A percentile compares a stretch with the other conserved stretches of the same genome.
Conservation (phyloP, 805 yeast genomes). For the Phaffomyces thermotolerans region DNA sequence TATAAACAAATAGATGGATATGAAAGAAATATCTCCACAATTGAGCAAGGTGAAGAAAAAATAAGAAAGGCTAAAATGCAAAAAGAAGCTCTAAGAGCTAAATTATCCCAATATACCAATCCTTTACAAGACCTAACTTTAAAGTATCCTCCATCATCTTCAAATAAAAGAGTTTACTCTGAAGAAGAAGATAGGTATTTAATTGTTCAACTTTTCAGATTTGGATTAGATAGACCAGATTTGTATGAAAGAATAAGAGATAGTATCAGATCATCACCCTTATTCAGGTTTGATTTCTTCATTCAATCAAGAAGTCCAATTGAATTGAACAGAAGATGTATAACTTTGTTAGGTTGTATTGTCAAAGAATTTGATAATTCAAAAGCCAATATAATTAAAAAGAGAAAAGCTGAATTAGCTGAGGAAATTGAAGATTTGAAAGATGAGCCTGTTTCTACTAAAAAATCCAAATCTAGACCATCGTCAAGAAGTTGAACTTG, state of each 20-base stretch:
- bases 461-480: neutral
- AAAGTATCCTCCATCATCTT: constrained; percentile 63
- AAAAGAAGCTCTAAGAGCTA: constrained; percentile 71
- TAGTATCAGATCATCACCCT: constrained; percentile 62
- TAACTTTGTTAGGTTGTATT: constrained; percentile 67
- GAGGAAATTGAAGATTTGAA: constrained; percentile 5
- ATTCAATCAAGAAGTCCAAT: constrained; percentile 69
- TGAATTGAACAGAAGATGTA: constrained; percentile 78
- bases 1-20: constrained; percentile 79
- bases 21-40: constrained; percentile 73
- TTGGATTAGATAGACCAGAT: constrained; percentile 75
- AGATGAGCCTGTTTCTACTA: constrained; percentile 3
- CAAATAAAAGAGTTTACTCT: constrained; percentile 60
- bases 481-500: neutral
- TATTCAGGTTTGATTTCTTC: constrained; percentile 84
- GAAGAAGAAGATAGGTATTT: constrained; percentile 90
- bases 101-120: constrained; percentile 58
- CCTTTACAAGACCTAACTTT: constrained; percentile 77
- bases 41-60: constrained; percentile 86
- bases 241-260: constrained; percentile 73
- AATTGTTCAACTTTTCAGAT: constrained; percentile 67
- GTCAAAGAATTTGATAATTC: constrained; percentile 57
- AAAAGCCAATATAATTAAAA: constrained; percentile 1
- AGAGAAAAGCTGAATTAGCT: constrained; percentile 3
- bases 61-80: constrained; percentile 58